These are phyloP conservation scores for Beverwykella pulmonaria DNA, from an alignment of 495 filamentous ascomycete species.

Conservation along the genomic window DNA sequence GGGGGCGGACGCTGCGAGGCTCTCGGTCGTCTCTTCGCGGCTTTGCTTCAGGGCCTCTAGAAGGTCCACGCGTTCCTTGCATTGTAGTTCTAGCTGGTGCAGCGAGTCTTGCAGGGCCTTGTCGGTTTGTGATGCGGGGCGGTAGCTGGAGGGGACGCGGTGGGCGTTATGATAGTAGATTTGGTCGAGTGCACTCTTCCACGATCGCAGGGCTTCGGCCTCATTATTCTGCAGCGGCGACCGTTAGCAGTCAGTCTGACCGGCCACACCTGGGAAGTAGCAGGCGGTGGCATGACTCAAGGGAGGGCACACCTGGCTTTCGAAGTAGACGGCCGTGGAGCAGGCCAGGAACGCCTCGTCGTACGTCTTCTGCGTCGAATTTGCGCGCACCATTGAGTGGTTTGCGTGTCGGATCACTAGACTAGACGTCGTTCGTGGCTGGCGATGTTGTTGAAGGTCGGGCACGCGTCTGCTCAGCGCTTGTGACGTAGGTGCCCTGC, in stretches of 20 bases:
- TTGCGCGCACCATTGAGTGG: conserved; percentile 73
- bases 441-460: not conserved
- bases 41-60: conserved; percentile 80
- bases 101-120: conserved; percentile 79
- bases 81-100: conserved; percentile 82
- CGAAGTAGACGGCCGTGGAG: conserved; percentile 94
- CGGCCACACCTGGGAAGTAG: not conserved
- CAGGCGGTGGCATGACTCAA: not conserved
- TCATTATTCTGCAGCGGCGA: conserved; percentile 73
- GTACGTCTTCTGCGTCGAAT: conserved; percentile 92
- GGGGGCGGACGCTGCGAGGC: conserved; percentile 21
- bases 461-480: conserved; percentile 10
- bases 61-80: conserved; percentile 89
- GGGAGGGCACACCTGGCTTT: conserved; percentile 70
- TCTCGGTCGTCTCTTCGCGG: conserved; percentile 55
- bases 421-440: not conserved
- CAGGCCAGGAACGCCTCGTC: conserved; percentile 93
- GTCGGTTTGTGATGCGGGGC: conserved; percentile 83
- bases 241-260: conserved; percentile 2
- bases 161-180: conserved; percentile 87
- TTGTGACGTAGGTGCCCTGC: conserved; percentile 35
- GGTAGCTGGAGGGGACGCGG: conserved; percentile 67
- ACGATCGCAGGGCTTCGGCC: conserved; percentile 85
- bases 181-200: conserved; percentile 87
- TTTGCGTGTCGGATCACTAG: not conserved